phyloP scores from a whole-genome alignment of 176 grass and related monocot species.

The Phyllostachys edulis region DNA sequence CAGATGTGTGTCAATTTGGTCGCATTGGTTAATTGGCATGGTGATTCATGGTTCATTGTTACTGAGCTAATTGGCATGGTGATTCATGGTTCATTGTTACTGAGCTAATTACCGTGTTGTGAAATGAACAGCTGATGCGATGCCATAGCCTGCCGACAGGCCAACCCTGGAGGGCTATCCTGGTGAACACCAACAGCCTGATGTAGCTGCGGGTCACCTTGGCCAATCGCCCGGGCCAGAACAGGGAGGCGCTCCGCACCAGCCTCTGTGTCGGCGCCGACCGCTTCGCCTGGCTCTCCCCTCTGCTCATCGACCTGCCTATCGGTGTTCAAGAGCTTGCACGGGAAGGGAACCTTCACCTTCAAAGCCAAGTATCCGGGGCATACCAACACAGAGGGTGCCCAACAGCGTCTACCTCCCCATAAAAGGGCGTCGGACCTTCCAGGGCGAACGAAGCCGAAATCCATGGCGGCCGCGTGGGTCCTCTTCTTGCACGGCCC shows the following conservation, averaged over 20 bases:
- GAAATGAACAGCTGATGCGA: constrained; percentile 22
- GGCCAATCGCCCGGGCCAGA: constrained; percentile 10
- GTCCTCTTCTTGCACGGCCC: too few relatives aligned
- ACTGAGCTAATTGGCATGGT: neutral
- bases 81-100: neutral
- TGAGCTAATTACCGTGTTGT: too few relatives aligned
- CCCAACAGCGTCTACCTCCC: too few relatives aligned
- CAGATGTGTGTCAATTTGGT: neutral
- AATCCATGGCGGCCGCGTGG: too few relatives aligned
- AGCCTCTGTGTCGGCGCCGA: constrained; percentile 27
- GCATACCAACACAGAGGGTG: too few relatives aligned
- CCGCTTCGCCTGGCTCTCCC: neutral
- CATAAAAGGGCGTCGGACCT: too few relatives aligned
- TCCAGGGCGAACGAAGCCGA: too few relatives aligned
- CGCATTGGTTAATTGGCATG: neutral
- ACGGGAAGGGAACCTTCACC: too few relatives aligned
- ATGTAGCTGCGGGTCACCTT: constrained; percentile 30
- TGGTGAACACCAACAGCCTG: constrained; percentile 30
- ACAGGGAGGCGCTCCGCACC: constrained; percentile 20
- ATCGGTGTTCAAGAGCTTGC: too few relatives aligned
- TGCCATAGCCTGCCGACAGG: neutral
- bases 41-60: neutral
- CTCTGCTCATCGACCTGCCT: constrained; percentile 36
- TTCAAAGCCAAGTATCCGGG: too few relatives aligned
- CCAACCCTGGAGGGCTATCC: constrained; percentile 8